phyloP scores from a whole-genome alignment of 2,329 filamentous ascomycete genomes.

The Nothophaeocryptopus gaeumannii region DNA sequence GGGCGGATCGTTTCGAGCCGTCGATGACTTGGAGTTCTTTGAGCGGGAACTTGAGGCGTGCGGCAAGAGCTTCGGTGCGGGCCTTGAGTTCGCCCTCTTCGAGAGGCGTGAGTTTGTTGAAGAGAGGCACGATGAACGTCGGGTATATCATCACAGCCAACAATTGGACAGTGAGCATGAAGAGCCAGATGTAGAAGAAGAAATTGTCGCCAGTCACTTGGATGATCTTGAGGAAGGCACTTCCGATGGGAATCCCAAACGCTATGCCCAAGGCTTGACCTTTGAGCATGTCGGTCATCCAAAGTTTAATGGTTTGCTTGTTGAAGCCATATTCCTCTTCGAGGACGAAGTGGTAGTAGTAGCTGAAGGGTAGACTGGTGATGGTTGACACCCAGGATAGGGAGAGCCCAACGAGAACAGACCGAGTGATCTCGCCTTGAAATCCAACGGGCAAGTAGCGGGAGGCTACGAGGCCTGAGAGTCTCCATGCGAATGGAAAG shows the following conservation, averaged over 20 bases:
- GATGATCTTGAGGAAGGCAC: constrained; percentile 89
- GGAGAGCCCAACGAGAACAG: constrained; percentile 83
- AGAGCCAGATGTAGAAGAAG: constrained; percentile 97
- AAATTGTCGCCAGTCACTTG: constrained; percentile 90
- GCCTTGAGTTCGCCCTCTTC: constrained; percentile 84
- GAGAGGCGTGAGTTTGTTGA: constrained; percentile 96
- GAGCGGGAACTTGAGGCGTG: constrained; percentile 84
- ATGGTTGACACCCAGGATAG: constrained; percentile 80
- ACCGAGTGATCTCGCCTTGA: constrained; percentile 89
- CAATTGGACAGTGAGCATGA: constrained; percentile 82
- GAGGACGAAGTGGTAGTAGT: constrained; percentile 93
- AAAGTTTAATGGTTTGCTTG: constrained; percentile 89
- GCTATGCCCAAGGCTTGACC: constrained; percentile 76
- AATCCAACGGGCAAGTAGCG: constrained; percentile 68
- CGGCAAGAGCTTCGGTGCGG: constrained; percentile 78
- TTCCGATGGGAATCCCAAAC: constrained; percentile 82
- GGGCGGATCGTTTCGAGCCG: constrained; percentile 80
- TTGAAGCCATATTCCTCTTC: constrained; percentile 99
- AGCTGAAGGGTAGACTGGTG: constrained; percentile 73
- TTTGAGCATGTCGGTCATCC: constrained; percentile 88
- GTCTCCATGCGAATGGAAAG: constrained; percentile 83
- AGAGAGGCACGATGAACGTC: constrained; percentile 86
- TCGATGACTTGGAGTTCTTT: constrained; percentile 93
- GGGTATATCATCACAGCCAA: constrained; percentile 97
- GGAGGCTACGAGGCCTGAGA: constrained; percentile 72